Evolutionary conservation across 2,329 filamentous ascomycete species (phyloP), one percentile per base, ranked within the genome.

Genomic region (Mollisia scopiformis): DNA sequence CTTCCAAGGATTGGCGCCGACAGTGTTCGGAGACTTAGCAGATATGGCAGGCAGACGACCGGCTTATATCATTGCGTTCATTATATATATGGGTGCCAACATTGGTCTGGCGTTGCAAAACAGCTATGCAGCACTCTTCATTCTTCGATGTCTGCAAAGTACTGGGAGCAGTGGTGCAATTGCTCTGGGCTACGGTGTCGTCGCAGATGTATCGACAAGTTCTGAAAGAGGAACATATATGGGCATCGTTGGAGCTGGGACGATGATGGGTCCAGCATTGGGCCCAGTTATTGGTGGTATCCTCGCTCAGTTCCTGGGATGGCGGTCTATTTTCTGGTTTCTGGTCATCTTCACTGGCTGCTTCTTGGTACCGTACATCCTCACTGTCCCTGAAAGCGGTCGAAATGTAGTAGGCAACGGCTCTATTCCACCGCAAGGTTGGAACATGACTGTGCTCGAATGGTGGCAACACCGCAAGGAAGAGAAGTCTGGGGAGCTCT

Each of bases 171-270:
- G 79, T 63, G 80, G 80, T 0, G 83, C 88, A 0, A 79, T 92
- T n/a, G 88, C 90, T 0, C 78, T 95, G 1, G 86, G 85, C 0
- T 89, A 84, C 62, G 91, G 87, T 1, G 85, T 92, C 1, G 84
- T 93, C 14, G 87, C 88, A 0, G 91, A 95, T 68, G 81, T 93
- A 5, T 82, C 87, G 0, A 86, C 88, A 0, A 86, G 83, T 49
- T 81, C 84, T 0, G 89, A 94, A 72, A 79, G 91, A 67, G 91
- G 91, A 2, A 84, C 82, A 58, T 93, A 90, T 70, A 88, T 93
- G 77, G 89, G 85, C 54, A 82, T 87, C 62, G 84, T 87, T n/a
- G 84, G 25, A 83, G 89, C 72, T 83, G 86, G 66, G 52, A 69
- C 67, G n/a, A 72, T 72, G 68, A 71, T 82, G 21, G 79, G 77